These are phyloP conservation scores for Biscogniauxia sp. DNA, from an alignment of 2,329 filamentous ascomycete species.

Conservation along the genomic window DNA sequence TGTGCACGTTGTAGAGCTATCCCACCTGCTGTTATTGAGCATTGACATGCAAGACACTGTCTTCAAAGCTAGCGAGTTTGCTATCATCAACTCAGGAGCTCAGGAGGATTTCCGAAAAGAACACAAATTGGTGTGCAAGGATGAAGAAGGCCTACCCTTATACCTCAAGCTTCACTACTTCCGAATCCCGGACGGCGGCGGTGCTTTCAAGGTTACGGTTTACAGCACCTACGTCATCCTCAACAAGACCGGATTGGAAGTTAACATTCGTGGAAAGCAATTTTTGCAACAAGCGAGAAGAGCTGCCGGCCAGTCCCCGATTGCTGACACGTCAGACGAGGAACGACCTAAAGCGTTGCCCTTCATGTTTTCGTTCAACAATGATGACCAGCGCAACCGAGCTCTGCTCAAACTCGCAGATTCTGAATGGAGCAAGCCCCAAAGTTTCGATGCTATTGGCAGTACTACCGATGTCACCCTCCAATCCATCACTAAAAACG, in stretches of 20 bases:
- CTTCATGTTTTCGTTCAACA: constrained; percentile 93
- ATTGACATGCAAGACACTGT: constrained; percentile 95
- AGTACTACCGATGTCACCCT: constrained; percentile 87
- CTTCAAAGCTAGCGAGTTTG: constrained; percentile 93
- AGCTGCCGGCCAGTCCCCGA: constrained; percentile 75
- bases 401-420: constrained; percentile 84
- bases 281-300: constrained; percentile 80
- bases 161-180: constrained; percentile 88
- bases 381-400: constrained; percentile 86
- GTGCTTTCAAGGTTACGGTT: constrained; percentile 92
- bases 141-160: constrained; percentile 75
- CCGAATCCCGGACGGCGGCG: constrained; percentile 84
- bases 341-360: constrained; percentile 74
- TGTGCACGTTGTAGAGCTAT: constrained; percentile 94
- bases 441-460: constrained; percentile 96
- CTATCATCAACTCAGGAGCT: constrained; percentile 89
- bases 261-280: constrained; percentile 84
- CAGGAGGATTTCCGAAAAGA: constrained; percentile 89
- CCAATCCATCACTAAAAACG: constrained; percentile 65
- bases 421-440: constrained; percentile 93
- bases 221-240: constrained; percentile 93
- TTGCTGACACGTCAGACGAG: constrained; percentile 45
- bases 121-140: constrained; percentile 74
- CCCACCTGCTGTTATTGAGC: constrained; percentile 86
- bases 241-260: constrained; percentile 89